Base-by-base conservation (phyloP, 1,284 basidiomycete genomes). In the Pseudozyma sp. region DNA sequence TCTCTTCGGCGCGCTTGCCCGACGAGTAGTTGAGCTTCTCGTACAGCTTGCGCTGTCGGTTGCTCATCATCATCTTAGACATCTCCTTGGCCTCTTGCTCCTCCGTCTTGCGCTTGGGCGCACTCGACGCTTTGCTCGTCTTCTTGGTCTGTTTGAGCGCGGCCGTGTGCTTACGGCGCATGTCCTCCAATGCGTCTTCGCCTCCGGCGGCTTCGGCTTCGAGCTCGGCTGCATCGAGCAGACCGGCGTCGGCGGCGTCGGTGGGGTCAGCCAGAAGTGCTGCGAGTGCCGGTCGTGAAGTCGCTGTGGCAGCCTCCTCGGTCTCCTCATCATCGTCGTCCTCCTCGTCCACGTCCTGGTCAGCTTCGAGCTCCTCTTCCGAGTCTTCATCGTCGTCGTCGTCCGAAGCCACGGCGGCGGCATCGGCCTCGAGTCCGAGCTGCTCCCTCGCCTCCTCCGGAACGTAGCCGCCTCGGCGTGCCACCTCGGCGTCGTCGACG, bases 51-150 rank as follows among this genome's bases (percentile, higher is more conserved):
- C 91, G 89, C 86, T 97, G 92, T 87, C 93, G 95, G 87, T 95
- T 97, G 87, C 93, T 96, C 90, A 99, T 91, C 90, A 99, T 90
- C 90, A 97, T 97, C 88, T 96, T 97, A 85, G 94, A 92, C 91
- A 97, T 84, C 52, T 81, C 75, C 49, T 74, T 74, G 47, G 82
- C 82, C 66, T 84, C 93, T 81, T 96, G 92, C 84, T 91, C 88
- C 84, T 97, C 94, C 17, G 51, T 70, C 70, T 77, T 74, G 57
- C 47, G 55, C 47, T 49, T 40, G 43, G 49, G 14, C 86, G 87
- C 33, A 87, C 85, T 44, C 17, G 49, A 52, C 2, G 46, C 46
- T 61, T 81, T 68, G 62, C 46, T 47, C 42, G 60, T 63, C 68
- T 81, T 77, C 60, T 77, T 73, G 49, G 73, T 65, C n/a, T 72